Conservation (phyloP, 768 basidiomycete genomes). For the Russula sp. region DNA sequence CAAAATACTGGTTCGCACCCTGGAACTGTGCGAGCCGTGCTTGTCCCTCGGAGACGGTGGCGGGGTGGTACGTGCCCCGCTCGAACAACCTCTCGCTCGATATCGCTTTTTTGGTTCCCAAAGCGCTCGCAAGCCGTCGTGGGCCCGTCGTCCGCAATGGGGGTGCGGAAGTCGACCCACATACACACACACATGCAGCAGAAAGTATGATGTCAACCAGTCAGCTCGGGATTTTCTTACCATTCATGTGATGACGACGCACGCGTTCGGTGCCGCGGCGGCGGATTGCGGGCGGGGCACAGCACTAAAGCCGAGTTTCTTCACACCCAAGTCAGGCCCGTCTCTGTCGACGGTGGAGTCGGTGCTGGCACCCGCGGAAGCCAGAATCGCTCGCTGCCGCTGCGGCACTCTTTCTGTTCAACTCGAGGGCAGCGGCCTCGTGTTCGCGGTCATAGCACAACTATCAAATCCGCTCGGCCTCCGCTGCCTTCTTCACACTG, state of each 20-base stretch:
- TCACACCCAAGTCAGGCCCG: constrained; percentile 65
- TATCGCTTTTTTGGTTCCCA: constrained; percentile 87
- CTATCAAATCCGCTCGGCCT: constrained; percentile 87
- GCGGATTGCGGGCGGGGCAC: constrained; percentile 55
- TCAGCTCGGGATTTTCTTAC: not conserved
- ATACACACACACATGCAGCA: not conserved
- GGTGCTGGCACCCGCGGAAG: constrained; percentile 34
- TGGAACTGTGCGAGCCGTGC: constrained; percentile 75
- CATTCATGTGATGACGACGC: not conserved
- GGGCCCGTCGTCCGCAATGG: constrained; percentile 51
- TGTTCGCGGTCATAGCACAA: constrained; percentile 84
- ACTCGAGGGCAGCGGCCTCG: constrained; percentile 46
- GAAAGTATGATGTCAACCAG: not conserved
- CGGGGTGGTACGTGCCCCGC: constrained; percentile 77
- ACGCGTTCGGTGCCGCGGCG: constrained; percentile 33
- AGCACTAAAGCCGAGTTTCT: constrained; percentile 79
- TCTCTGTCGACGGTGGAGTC: constrained; percentile 51
- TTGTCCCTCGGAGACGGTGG: constrained; percentile 66
- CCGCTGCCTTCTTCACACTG: constrained; percentile 82
- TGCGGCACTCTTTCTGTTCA: constrained; percentile 29
- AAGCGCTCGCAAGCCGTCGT: constrained; percentile 88
- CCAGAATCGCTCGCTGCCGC: constrained; percentile 27
- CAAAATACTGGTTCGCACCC: constrained; percentile 95
- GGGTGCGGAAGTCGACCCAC: constrained; percentile 20
- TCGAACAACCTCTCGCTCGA: constrained; percentile 98